Conservation (phyloP, 2,329 filamentous ascomycete genomes). For the Fusarium abutilonis region DNA sequence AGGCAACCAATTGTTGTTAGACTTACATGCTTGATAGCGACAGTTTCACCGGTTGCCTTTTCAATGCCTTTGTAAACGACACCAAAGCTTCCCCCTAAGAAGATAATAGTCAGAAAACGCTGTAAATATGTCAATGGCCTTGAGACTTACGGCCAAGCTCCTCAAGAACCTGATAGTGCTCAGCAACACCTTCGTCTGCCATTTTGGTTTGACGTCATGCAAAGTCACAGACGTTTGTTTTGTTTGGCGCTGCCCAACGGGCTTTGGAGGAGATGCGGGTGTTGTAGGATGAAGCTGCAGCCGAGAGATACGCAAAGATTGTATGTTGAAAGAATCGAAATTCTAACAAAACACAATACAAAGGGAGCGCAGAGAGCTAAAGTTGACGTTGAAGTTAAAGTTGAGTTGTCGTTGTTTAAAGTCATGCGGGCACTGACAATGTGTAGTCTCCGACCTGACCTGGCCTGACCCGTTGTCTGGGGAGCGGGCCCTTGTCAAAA, state of each 20-base stretch:
- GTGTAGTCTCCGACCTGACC: constrained; percentile 28
- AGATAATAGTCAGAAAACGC: constrained; percentile 16
- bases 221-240: constrained; percentile 26
- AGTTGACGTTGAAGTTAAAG: constrained; percentile 7
- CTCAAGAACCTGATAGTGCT: constrained; percentile 93
- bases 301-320: constrained; percentile 5
- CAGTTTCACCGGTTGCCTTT: constrained; percentile 86
- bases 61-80: constrained; percentile 98
- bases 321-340: constrained; percentile 15
- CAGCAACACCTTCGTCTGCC: constrained; percentile 75
- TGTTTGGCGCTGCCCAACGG: constrained; percentile 11
- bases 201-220: constrained; percentile 53
- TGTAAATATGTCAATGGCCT: neutral
- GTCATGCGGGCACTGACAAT: constrained; percentile 23
- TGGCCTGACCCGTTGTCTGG: constrained; percentile 51
- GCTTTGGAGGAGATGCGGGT: neutral
- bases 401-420: constrained; percentile 21
- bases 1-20: constrained; percentile 16
- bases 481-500: constrained; percentile 47
- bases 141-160: constrained; percentile 85
- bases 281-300: constrained; percentile 15
- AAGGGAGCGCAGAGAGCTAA: constrained; percentile 14
- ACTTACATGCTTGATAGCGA: constrained; percentile 94
- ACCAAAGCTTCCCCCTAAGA: constrained; percentile 90
- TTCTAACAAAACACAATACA: constrained; percentile 7